phyloP scores from a whole-genome alignment of 345 rosid species.

The Fremontodendron californicum region DNA sequence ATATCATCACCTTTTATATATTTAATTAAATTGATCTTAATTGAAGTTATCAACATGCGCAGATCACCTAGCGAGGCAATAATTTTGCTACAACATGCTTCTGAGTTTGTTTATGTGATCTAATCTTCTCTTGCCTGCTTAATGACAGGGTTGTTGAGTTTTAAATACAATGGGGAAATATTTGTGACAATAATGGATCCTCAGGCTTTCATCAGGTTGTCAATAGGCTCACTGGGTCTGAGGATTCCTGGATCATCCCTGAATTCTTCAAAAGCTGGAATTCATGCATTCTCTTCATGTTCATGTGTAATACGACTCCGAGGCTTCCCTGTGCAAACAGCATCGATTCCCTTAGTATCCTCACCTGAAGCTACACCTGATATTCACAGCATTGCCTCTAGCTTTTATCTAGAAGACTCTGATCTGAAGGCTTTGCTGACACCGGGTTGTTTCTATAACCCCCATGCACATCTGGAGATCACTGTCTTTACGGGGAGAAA shows the following conservation, averaged over 20 bases:
- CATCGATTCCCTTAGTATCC: slow-evolving; percentile 62
- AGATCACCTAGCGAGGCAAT: background rate
- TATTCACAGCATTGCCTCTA: slow-evolving; percentile 64
- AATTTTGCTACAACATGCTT: background rate
- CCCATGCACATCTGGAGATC: slow-evolving; percentile 68
- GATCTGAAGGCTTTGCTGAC: slow-evolving; percentile 71
- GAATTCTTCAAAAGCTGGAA: slow-evolving; percentile 42
- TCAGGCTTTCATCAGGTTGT: slow-evolving; percentile 87
- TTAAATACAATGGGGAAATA: slow-evolving; percentile 43
- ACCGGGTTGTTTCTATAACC: slow-evolving; percentile 73
- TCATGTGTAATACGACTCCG: slow-evolving; percentile 75
- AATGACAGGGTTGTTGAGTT: slow-evolving; percentile 28
- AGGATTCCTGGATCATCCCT: slow-evolving; percentile 53
- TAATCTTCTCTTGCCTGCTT: slow-evolving; percentile 3
- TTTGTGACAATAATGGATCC: slow-evolving; percentile 83
- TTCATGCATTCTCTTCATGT: slow-evolving; percentile 49
- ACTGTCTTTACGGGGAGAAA: slow-evolving; percentile 60
- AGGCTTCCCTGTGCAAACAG: slow-evolving; percentile 86
- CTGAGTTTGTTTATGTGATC: background rate
- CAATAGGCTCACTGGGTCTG: slow-evolving; percentile 77
- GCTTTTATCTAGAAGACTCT: slow-evolving; percentile 89
- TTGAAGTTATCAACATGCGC: background rate
- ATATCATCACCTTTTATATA: background rate
- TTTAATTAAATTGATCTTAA: background rate
- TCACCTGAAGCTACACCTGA: slow-evolving; percentile 75